Base-by-base conservation (phyloP, 2,329 filamentous ascomycete species). In the Tolypocladium amazonense region DNA sequence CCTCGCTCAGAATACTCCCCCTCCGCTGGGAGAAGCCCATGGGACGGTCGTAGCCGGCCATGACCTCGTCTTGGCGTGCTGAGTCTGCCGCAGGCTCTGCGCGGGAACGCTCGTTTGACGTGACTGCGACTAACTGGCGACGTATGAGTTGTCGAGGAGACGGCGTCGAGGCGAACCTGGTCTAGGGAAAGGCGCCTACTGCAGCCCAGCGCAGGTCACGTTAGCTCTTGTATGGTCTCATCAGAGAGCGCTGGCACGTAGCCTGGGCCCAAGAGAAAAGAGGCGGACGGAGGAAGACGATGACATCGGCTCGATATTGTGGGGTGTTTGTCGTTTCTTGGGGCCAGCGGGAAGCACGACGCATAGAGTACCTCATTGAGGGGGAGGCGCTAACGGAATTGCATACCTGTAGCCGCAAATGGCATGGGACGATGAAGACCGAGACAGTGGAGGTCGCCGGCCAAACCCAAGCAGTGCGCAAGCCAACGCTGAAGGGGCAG, bases 1-100 rank as follows among this genome's bases (percentile, higher is more conserved):
- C 84, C 61, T 86, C 84, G 68, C 73, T 77, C 57, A 83, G 76
- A 60, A 79, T 73, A 66, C 82, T 86, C 61, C 82, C 82, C 72
- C 84, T 78, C 67, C 84, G 76, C 68, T 84, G 83, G 11, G 84
- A 85, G 66, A 87, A 82, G 71, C 84, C 84, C 64, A 83, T 73
- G 41, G 83, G 79, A 67, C 77, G 76, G 58, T 71, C 70, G 61
- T 72, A 73, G 65, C 70, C 69, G 64, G 69, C 72, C 72, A 74
- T 74, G 68, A 58, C 56, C 8, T 27, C 56, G 57, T 27, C 25
- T 39, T 23, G 15, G 11, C 38, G 43, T 37, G 37, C 15, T 27
- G 27, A 8, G 18, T 41, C 56, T 56, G 27, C 18, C 53, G 27
- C 53, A 14, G 43, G 33, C 20, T 20, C 14, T 45, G 39, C 23